These are phyloP conservation scores for Mortierella sp. DNA, from an alignment of 371 early-diverging fungal species.

Conservation along the genomic window DNA sequence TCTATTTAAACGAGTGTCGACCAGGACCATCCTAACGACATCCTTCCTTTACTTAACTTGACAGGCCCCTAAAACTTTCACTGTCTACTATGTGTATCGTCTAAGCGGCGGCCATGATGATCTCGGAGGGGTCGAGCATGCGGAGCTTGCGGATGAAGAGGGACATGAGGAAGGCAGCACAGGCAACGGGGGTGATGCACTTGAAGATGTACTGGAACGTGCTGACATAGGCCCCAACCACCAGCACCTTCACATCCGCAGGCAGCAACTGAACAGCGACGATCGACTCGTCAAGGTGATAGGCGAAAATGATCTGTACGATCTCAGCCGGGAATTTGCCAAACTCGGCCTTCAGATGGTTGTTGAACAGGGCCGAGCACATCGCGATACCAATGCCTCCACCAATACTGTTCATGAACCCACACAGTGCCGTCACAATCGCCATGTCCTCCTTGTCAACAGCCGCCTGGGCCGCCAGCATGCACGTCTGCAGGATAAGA, in stretches of 20 bases:
- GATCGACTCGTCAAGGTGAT: conserved; percentile 49
- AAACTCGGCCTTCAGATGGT: conserved; percentile 32
- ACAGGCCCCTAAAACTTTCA: too few relatives aligned
- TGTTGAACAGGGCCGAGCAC: conserved; percentile 63
- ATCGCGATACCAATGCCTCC: conserved; percentile 72
- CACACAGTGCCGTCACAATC: conserved; percentile 69
- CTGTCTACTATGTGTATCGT: not conserved
- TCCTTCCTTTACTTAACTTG: too few relatives aligned
- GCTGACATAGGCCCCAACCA: conserved; percentile 59
- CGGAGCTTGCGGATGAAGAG: conserved; percentile 56
- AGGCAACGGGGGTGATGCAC: conserved; percentile 61
- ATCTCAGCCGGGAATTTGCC: not conserved
- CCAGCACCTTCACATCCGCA: conserved; percentile 39
- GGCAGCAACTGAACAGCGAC: conserved; percentile 55
- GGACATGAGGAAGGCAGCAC: conserved; percentile 54
- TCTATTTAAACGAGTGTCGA: too few relatives aligned
- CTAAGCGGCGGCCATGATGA: conserved; percentile 45
- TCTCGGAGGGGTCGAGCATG: conserved; percentile 41
- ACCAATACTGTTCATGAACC: conserved; percentile 75
- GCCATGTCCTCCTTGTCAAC: conserved; percentile 69
- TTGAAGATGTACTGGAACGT: conserved; percentile 64
- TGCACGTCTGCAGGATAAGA: conserved; percentile 67
- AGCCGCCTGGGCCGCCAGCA: conserved; percentile 72
- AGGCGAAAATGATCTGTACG: conserved; percentile 5
- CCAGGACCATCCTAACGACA: too few relatives aligned